phyloP scores from a whole-genome alignment of 768 basidiomycete genomes.

The Ramaria sp. region DNA sequence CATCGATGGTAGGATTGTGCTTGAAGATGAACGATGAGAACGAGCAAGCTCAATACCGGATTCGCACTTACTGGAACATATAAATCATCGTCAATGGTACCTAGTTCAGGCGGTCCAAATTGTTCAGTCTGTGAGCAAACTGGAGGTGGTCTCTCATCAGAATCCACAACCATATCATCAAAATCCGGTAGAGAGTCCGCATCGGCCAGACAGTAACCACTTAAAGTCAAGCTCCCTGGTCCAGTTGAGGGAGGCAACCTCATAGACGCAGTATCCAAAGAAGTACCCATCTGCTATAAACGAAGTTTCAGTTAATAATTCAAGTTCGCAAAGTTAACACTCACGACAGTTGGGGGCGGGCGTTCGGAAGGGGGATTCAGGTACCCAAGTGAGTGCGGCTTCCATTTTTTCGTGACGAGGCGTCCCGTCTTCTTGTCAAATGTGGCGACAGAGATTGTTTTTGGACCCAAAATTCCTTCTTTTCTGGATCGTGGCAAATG shows the following conservation, averaged over 20 bases:
- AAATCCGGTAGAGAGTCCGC: background rate
- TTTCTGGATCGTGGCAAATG: background rate
- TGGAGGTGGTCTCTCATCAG: background rate
- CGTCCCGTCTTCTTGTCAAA: background rate
- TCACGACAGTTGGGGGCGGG: too few species aligned
- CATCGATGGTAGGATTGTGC: too few species aligned
- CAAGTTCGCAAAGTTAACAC: too few species aligned
- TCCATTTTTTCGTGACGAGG: background rate
- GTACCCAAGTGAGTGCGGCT: background rate
- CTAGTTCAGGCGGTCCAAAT: background rate
- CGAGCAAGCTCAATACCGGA: too few species aligned
- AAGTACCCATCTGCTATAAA: too few species aligned
- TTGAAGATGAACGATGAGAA: too few species aligned
- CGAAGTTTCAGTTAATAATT: too few species aligned
- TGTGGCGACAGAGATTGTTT: background rate
- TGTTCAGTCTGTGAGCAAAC: background rate
- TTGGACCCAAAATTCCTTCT: background rate
- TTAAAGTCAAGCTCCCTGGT: background rate
- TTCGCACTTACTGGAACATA: constrained; percentile 1
- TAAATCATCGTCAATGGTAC: background rate
- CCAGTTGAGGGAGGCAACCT: background rate
- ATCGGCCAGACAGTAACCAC: background rate
- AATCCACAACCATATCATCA: background rate
- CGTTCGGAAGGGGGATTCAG: background rate
- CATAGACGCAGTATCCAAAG: too few species aligned